These are phyloP conservation scores for Ustulina deusta DNA, from an alignment of 2,329 filamentous ascomycete genomes.

Conservation along the genomic window DNA sequence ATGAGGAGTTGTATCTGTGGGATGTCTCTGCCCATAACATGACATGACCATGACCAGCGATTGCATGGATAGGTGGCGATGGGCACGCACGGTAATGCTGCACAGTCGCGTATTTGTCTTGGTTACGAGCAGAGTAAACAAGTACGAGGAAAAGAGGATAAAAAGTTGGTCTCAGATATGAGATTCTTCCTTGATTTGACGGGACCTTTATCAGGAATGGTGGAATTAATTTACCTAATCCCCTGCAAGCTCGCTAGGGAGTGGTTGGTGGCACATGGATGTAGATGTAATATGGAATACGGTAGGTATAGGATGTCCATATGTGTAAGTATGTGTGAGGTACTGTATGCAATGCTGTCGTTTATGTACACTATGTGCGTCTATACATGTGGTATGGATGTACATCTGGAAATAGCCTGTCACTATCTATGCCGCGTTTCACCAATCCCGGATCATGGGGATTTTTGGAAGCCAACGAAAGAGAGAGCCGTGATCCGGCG, in stretches of 20 bases:
- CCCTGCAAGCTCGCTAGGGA: slow-evolving; percentile 8
- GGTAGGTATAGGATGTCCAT: no score
- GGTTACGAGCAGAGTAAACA: slow-evolving; percentile 21
- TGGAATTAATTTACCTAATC: slow-evolving; percentile 1
- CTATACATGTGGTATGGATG: neutral
- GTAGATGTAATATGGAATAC: neutral
- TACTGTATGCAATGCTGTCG: slow-evolving; percentile 4
- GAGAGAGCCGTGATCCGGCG: slow-evolving; percentile 28
- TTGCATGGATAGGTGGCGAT: slow-evolving; percentile 16
- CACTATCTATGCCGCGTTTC: slow-evolving; percentile 29
- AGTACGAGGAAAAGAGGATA: neutral
- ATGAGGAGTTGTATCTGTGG: slow-evolving; percentile 3
- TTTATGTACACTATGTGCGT: slow-evolving; percentile 2
- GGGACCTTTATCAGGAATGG: slow-evolving; percentile 8
- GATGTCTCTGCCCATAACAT: slow-evolving; percentile 20
- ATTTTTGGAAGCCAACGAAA: slow-evolving; percentile 34
- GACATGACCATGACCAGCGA: slow-evolving; percentile 9
- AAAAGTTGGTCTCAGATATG: slow-evolving; percentile 19
- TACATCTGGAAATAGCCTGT: slow-evolving; percentile 25
- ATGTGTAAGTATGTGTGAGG: neutral
- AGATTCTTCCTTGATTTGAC: slow-evolving; percentile 29
- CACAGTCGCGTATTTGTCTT: slow-evolving; percentile 21
- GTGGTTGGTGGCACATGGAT: slow-evolving; percentile 7
- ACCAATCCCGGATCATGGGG: slow-evolving; percentile 33
- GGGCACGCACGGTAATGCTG: slow-evolving; percentile 12